A percentile compares a stretch with the other conserved stretches of the same genome.
These are phyloP conservation scores for Ganoderma boninense DNA, from an alignment of 1,284 basidiomycete species.

Conservation along the genomic window DNA sequence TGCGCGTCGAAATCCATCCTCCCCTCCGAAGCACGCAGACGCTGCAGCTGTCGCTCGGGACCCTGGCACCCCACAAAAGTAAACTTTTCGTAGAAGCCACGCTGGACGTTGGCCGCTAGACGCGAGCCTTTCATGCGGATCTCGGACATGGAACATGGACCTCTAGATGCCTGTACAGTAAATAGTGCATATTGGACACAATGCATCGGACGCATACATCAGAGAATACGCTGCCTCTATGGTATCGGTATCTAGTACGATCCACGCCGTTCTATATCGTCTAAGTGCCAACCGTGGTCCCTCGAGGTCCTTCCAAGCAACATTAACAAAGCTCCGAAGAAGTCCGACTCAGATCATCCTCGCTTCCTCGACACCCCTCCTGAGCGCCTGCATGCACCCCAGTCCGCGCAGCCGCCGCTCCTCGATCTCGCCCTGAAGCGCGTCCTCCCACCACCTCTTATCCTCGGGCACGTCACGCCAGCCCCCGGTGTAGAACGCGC, in stretches of 20 bases:
- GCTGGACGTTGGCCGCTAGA: neutral
- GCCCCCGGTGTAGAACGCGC: constrained; percentile 57
- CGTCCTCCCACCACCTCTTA: constrained; percentile 72
- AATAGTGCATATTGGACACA: neutral
- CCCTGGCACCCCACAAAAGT: neutral
- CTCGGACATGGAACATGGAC: neutral
- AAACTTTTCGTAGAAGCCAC: neutral
- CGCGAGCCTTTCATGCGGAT: neutral
- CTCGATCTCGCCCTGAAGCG: constrained; percentile 60
- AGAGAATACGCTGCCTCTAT: neutral
- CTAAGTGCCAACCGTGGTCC: neutral
- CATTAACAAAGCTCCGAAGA: neutral
- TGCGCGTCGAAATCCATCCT: neutral
- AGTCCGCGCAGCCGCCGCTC: constrained; percentile 52
- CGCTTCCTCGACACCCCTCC: constrained; percentile 52
- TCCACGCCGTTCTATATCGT: neutral
- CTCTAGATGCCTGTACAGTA: neutral
- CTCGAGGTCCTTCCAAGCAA: neutral
- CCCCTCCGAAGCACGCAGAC: neutral
- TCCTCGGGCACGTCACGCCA: constrained; percentile 64
- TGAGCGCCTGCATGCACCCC: constrained; percentile 50
- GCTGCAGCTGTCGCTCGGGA: neutral
- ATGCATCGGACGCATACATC: neutral
- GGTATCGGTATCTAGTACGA: neutral
- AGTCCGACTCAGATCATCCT: constrained; percentile 25